A percentile compares a stretch with the other conserved stretches of the same genome.
These are phyloP conservation scores for Corynascus novoguineensis DNA, from an alignment of 495 filamentous ascomycete genomes.

Conservation along the genomic window DNA sequence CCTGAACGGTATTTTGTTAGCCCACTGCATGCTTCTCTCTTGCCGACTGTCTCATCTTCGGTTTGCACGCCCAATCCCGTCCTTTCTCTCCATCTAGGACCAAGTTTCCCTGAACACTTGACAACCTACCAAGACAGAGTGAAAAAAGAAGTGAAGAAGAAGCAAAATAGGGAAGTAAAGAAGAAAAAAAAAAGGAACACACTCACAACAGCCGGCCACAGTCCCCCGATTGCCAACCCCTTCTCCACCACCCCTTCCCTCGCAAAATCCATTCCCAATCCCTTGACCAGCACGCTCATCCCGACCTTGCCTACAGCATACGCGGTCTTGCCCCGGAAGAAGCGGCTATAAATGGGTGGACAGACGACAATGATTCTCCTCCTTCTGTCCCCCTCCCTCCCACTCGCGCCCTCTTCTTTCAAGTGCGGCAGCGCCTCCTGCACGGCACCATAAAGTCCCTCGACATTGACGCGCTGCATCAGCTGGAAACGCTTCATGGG, in stretches of 20 bases:
- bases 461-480: slow-evolving; percentile 75
- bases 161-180: background rate
- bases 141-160: background rate
- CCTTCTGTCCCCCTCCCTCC: slow-evolving; percentile 38
- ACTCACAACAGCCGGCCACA: slow-evolving; percentile 74
- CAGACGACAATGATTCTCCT: slow-evolving; percentile 72
- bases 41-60: slow-evolving; percentile 12
- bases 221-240: slow-evolving; percentile 69
- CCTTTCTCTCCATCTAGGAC: background rate
- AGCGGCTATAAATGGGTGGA: slow-evolving; percentile 79
- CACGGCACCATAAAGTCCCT: slow-evolving; percentile 65
- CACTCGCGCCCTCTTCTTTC: slow-evolving; percentile 17
- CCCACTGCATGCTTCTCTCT: background rate
- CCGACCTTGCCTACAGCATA: slow-evolving; percentile 84
- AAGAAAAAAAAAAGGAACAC: background rate
- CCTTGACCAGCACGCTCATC: slow-evolving; percentile 78
- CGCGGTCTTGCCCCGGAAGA: slow-evolving; percentile 80
- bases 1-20: slow-evolving; percentile 24
- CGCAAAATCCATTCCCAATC: slow-evolving; percentile 77
- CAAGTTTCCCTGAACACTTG: background rate
- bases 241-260: slow-evolving; percentile 48
- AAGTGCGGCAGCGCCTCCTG: slow-evolving; percentile 60
- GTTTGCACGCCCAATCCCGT: background rate
- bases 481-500: slow-evolving; percentile 74
- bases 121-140: background rate